Evolutionary conservation across 257 asterid species (phyloP).

Genomic region (Salvia splendens): DNA sequence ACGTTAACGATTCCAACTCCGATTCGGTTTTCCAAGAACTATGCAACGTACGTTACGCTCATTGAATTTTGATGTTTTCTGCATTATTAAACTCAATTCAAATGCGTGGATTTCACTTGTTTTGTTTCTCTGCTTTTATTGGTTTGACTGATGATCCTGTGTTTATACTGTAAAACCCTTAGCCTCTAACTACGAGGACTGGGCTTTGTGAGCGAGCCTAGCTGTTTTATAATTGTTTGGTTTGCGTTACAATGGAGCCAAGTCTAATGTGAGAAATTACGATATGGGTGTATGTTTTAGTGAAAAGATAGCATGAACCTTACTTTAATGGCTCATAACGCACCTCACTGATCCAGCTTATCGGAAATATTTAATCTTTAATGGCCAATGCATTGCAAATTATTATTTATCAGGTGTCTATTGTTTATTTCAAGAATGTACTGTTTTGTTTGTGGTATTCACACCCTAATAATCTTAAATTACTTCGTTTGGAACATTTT

Average conservation of each 20-base stretch:
- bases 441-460: constrained; percentile 4
- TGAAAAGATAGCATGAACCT: too few species aligned
- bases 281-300: too few species aligned
- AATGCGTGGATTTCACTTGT: not conserved
- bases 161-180: constrained; percentile 29
- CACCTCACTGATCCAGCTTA: too few species aligned
- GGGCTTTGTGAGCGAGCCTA: constrained; percentile 14
- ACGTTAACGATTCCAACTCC: constrained; percentile 75
- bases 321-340: too few species aligned
- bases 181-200: not conserved
- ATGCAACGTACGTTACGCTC: constrained; percentile 50
- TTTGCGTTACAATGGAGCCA: not conserved
- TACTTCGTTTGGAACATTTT: not conserved
- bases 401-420: constrained; percentile 4
- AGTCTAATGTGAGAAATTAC: too few species aligned
- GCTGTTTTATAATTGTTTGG: constrained; percentile 12
- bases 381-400: not conserved
- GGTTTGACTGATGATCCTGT: constrained; percentile 20
- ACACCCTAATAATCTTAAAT: not conserved
- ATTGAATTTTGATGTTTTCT: not conserved
- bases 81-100: not conserved
- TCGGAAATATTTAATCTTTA: not conserved
- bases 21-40: constrained; percentile 72
- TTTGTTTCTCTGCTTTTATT: not conserved
- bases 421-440: not conserved